These are phyloP conservation scores for Arthrobotrys sinensis DNA, from an alignment of 2,329 filamentous ascomycete genomes.

Conservation along the genomic window DNA sequence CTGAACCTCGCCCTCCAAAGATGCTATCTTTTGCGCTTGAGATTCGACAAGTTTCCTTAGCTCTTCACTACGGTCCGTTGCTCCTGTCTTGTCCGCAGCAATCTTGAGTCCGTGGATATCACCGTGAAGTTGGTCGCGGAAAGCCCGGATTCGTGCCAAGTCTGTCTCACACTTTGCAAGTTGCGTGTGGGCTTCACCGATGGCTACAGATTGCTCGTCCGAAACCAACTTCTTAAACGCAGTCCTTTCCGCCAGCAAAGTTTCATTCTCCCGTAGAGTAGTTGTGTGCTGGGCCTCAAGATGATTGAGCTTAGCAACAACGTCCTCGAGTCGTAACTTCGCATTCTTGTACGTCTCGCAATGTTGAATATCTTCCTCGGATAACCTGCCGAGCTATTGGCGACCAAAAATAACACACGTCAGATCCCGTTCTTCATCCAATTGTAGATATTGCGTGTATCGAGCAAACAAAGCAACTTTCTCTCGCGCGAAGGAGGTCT, in stretches of 20 bases:
- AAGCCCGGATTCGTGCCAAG: constrained; percentile 85
- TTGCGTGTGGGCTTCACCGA: constrained; percentile 85
- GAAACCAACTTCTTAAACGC: constrained; percentile 85
- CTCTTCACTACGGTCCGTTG: constrained; percentile 75
- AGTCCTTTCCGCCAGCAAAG: constrained; percentile 86
- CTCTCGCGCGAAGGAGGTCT: constrained; percentile 59
- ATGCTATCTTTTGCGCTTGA: constrained; percentile 83
- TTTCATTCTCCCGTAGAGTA: constrained; percentile 86
- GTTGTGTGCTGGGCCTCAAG: constrained; percentile 90
- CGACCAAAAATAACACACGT: constrained; percentile 53
- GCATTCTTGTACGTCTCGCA: constrained; percentile 95
- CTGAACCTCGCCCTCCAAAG: constrained; percentile 85
- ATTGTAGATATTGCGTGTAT: constrained; percentile 42
- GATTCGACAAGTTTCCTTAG: constrained; percentile 84
- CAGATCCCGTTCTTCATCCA: constrained; percentile 57
- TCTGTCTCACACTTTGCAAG: constrained; percentile 86
- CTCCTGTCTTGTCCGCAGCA: constrained; percentile 81
- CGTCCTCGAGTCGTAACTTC: constrained; percentile 90
- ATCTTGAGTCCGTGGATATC: constrained; percentile 85
- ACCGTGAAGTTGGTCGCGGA: constrained; percentile 86
- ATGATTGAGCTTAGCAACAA: constrained; percentile 91
- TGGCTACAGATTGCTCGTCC: constrained; percentile 80
- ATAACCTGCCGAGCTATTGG: constrained; percentile 77
- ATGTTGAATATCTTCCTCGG: constrained; percentile 93
- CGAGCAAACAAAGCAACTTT: constrained; percentile 58